These are phyloP conservation scores for Lignosus rhinocerotis DNA, from an alignment of 1,284 basidiomycete genomes.

Conservation along the genomic window DNA sequence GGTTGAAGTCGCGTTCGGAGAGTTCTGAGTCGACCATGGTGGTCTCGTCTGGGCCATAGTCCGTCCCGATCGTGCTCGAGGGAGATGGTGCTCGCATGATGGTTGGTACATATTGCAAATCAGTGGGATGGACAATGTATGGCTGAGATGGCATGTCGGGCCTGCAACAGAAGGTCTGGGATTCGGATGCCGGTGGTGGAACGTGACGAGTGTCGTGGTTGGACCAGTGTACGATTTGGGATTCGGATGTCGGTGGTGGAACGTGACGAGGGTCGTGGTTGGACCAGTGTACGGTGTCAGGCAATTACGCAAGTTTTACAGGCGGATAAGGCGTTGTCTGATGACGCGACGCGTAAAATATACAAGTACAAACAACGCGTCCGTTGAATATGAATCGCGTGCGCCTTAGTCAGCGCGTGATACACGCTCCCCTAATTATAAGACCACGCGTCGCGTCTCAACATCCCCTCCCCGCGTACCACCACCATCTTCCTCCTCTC, in stretches of 20 bases:
- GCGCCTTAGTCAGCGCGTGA: slow-evolving; percentile 30
- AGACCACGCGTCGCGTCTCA: slow-evolving; percentile 31
- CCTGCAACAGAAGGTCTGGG: neutral
- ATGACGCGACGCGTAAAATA: slow-evolving; percentile 24
- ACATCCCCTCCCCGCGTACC: slow-evolving; percentile 32
- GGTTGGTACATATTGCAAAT: slow-evolving; percentile 57
- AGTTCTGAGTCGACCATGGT: slow-evolving; percentile 55
- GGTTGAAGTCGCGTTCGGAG: slow-evolving; percentile 49
- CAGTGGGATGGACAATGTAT: slow-evolving; percentile 35
- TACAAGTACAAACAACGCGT: slow-evolving; percentile 26
- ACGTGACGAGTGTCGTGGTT: neutral
- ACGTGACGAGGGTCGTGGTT: neutral
- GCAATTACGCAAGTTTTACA: neutral
- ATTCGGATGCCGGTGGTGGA: neutral
- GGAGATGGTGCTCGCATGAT: slow-evolving; percentile 69
- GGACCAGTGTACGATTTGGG: neutral
- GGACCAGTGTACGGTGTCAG: too few relatives aligned
- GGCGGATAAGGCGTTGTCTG: slow-evolving; percentile 13
- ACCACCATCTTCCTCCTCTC: slow-evolving; percentile 30
- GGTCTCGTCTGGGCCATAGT: slow-evolving; percentile 63
- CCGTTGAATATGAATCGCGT: slow-evolving; percentile 25
- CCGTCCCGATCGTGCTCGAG: slow-evolving; percentile 68
- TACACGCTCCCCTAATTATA: slow-evolving; percentile 29
- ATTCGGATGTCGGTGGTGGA: neutral
- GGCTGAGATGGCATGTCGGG: slow-evolving; percentile 26